phyloP scores from a whole-genome alignment of 2,329 filamentous ascomycete genomes.

The Basipetospora chlamydospora region DNA sequence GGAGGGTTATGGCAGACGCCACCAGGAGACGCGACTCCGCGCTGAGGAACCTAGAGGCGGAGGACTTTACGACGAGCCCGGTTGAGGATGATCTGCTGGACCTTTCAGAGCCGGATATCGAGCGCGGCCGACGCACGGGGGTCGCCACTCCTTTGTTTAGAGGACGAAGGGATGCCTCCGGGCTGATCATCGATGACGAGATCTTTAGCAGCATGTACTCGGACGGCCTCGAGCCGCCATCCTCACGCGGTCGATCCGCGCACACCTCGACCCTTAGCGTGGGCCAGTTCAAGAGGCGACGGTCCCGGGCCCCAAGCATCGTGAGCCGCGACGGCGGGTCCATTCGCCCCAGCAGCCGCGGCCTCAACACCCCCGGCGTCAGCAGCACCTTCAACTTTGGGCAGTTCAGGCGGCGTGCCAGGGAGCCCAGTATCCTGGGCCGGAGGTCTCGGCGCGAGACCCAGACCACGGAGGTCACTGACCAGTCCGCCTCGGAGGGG shows the following conservation, averaged over 20 bases:
- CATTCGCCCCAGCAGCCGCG: slow-evolving; percentile 37
- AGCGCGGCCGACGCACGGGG: too few species aligned
- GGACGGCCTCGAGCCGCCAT: slow-evolving; percentile 22
- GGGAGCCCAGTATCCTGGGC: slow-evolving; percentile 47
- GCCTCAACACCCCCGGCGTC: slow-evolving; percentile 30
- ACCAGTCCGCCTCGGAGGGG: slow-evolving; percentile 19
- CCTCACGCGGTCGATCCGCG: slow-evolving; percentile 20
- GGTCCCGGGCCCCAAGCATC: slow-evolving; percentile 34
- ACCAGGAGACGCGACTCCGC: slow-evolving; percentile 19
- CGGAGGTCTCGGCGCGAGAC: slow-evolving; percentile 21
- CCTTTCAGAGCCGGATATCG: neutral
- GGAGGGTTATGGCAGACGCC: slow-evolving; percentile 1
- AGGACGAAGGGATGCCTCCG: slow-evolving; percentile 32
- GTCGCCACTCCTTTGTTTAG: too few species aligned
- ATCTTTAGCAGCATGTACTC: slow-evolving; percentile 27
- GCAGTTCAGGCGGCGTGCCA: slow-evolving; percentile 38
- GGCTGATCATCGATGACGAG: slow-evolving; percentile 32
- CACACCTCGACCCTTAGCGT: slow-evolving; percentile 32
- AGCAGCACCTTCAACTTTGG: slow-evolving; percentile 40
- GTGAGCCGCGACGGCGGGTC: slow-evolving; percentile 34
- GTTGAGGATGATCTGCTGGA: slow-evolving; percentile 2
- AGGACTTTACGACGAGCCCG: slow-evolving; percentile 17
- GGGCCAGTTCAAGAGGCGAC: slow-evolving; percentile 29
- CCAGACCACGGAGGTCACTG: neutral
- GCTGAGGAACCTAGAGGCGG: slow-evolving; percentile 19